Conservation (phyloP, 768 basidiomycete species). For the Candolleomyces eurysporus region DNA sequence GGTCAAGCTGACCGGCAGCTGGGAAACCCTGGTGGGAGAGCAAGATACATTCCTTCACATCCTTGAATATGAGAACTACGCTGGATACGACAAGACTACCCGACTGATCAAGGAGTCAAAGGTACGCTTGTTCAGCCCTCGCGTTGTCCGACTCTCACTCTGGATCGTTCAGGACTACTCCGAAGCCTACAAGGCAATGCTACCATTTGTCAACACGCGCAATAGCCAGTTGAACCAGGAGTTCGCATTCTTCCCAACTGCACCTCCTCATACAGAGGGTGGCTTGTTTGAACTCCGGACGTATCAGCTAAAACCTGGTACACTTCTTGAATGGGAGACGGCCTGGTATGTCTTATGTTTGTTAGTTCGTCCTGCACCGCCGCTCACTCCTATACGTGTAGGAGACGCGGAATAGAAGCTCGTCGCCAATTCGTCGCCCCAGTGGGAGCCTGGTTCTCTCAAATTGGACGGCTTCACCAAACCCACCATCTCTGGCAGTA, state of each 20-base stretch:
- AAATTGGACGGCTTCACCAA: slow-evolving; percentile 77
- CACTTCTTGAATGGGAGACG: slow-evolving; percentile 92
- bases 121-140: slow-evolving; percentile 38
- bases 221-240: slow-evolving; percentile 84
- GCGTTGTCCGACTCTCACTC: background rate
- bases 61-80: slow-evolving; percentile 92
- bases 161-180: slow-evolving; percentile 45
- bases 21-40: slow-evolving; percentile 89
- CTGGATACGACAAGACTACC: slow-evolving; percentile 79
- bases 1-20: slow-evolving; percentile 90
- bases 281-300: slow-evolving; percentile 92
- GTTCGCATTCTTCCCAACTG: slow-evolving; percentile 92
- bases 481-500: slow-evolving; percentile 99
- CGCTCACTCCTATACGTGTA: slow-evolving; percentile 25
- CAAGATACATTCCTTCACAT: slow-evolving; percentile 83
- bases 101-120: slow-evolving; percentile 60
- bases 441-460: slow-evolving; percentile 88
- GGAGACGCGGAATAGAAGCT: slow-evolving; percentile 94
- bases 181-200: slow-evolving; percentile 67
- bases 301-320: slow-evolving; percentile 87
- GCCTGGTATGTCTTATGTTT: slow-evolving; percentile 64
- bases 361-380: background rate
- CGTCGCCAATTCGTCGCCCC: slow-evolving; percentile 83
- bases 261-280: slow-evolving; percentile 82
- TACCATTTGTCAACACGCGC: slow-evolving; percentile 73